Percentiles rank a stretch among this genome's conserved stretches.
Evolutionary conservation across 441 rosid species (phyloP).

Genomic region (Croton laevigatus): DNA sequence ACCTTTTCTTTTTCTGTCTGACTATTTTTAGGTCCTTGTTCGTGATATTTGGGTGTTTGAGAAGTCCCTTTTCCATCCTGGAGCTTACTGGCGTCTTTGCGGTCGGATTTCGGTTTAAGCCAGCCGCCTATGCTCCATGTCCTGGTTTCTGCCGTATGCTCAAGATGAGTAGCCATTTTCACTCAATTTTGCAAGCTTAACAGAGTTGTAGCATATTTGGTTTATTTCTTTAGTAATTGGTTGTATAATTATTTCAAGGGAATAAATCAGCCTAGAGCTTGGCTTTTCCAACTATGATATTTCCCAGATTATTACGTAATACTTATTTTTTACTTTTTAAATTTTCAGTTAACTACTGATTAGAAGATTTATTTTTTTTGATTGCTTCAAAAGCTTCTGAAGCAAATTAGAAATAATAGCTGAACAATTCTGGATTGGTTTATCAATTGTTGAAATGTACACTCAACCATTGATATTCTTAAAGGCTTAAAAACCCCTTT

Average conservation of each 20-base stretch:
- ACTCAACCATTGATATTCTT: constrained; percentile 13
- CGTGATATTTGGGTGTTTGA: constrained; percentile 94
- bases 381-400: not conserved
- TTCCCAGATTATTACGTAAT: too few species aligned
- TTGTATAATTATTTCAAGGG: not conserved
- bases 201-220: constrained; percentile 7
- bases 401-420: too few species aligned
- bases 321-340: too few species aligned
- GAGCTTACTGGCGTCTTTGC: constrained; percentile 91
- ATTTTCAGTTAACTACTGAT: not conserved
- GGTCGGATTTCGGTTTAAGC: constrained; percentile 54
- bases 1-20: constrained; percentile 15
- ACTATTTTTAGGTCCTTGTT: constrained; percentile 63
- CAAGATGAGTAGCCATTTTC: constrained; percentile 8
- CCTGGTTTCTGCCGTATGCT: not conserved
- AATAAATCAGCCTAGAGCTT: not conserved
- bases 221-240: not conserved
- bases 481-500: constrained; percentile 3
- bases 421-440: too few species aligned
- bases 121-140: constrained; percentile 4
- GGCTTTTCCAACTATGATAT: not conserved
- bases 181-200: constrained; percentile 27
- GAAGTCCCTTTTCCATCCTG: constrained; percentile 83
- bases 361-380: not conserved
- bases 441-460: not conserved